phyloP scores from a whole-genome alignment of 768 basidiomycete genomes.

The Pulveroboletus frians region DNA sequence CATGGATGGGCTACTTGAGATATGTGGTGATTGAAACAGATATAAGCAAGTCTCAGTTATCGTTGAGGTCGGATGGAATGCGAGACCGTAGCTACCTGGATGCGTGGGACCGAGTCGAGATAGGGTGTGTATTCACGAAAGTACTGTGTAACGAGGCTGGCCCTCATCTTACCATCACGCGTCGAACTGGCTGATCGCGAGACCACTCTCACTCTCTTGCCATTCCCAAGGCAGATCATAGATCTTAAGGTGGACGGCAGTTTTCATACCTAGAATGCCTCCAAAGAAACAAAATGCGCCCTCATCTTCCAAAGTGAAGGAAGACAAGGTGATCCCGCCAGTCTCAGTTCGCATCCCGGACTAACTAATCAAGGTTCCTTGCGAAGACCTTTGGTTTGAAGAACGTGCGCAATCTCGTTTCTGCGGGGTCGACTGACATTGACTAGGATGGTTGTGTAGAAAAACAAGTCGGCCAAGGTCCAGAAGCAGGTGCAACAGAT shows the following conservation, averaged over 20 bases:
- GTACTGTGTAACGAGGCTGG: not conserved
- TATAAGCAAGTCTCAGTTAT: no score
- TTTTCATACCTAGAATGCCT: constrained; percentile 46
- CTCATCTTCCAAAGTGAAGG: constrained; percentile 65
- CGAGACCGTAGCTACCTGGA: no score
- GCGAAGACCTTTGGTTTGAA: constrained; percentile 82
- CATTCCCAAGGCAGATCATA: not conserved
- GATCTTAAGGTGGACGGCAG: not conserved
- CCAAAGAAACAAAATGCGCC: constrained; percentile 68
- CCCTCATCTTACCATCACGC: not conserved
- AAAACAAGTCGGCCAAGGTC: constrained; percentile 93
- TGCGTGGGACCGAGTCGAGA: no score
- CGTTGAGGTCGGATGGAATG: no score
- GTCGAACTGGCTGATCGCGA: not conserved
- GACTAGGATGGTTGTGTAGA: constrained; percentile 40
- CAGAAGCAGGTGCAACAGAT: constrained; percentile 79
- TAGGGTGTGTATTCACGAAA: not conserved
- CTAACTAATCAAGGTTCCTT: constrained; percentile 28
- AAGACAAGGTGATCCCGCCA: constrained; percentile 62
- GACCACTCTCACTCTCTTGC: not conserved
- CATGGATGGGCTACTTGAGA: no score
- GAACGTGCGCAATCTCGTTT: constrained; percentile 51
- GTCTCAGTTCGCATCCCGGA: constrained; percentile 9
- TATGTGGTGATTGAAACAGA: no score
- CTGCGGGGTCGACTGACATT: constrained; percentile 3